phyloP scores from a whole-genome alignment of 1,139 yeast genomes.

The Meyerozyma smithsonii region DNA sequence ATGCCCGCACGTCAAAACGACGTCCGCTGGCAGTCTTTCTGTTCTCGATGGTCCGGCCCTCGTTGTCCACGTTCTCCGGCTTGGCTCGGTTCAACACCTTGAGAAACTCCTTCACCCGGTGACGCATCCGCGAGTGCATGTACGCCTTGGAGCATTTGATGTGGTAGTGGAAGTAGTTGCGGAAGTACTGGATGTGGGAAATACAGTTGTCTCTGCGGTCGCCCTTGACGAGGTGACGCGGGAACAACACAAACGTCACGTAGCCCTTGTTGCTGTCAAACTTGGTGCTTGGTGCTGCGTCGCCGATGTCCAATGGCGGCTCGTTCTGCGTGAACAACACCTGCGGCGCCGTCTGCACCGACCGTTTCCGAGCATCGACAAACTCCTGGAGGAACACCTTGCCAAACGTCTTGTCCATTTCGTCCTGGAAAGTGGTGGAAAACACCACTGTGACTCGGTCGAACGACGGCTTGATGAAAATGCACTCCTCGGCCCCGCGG shows the following conservation, averaged over 20 bases:
- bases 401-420: conserved; percentile 92
- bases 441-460: conserved; percentile 96
- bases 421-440: conserved; percentile 92
- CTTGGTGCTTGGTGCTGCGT: conserved; percentile 13
- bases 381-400: conserved; percentile 95
- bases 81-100: conserved; percentile 96
- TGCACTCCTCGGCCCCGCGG: conserved; percentile 83
- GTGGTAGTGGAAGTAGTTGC: conserved; percentile 97
- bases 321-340: conserved; percentile 85
- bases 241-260: conserved; percentile 71
- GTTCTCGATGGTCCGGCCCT: conserved; percentile 50
- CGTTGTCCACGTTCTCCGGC: conserved; percentile 83
- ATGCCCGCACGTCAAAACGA: conserved; percentile 46
- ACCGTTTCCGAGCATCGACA: conserved; percentile 93
- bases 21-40: conserved; percentile 84
- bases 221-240: conserved; percentile 65
- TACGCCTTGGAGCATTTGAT: conserved; percentile 97
- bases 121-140: conserved; percentile 98
- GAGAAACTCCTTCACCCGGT: conserved; percentile 85
- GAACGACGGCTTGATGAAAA: conserved; percentile 85
- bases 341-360: conserved; percentile 97
- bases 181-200: conserved; percentile 83
- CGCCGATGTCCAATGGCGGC: conserved; percentile 82
- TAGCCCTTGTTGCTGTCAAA: conserved; percentile 61
- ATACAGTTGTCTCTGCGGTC: conserved; percentile 81